Base-by-base conservation (phyloP, 345 rosid species). In the Dipteronia sinensis region DNA sequence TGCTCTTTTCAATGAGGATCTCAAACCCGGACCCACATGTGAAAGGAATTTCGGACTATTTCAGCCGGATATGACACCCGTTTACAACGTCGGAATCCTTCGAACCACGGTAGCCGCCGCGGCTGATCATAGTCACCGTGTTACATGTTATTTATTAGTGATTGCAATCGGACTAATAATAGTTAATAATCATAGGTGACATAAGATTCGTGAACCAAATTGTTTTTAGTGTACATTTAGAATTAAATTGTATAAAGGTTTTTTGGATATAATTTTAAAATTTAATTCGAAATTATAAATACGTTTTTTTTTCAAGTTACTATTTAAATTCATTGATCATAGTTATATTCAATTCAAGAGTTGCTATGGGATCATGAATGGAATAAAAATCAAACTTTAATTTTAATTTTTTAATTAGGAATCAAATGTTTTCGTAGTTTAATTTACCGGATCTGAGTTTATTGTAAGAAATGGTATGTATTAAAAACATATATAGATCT, bases 31-130 rank as follows among this genome's bases (percentile, higher is more conserved):
- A 9, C 94, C 99, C 0, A 78, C 86, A 0, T 80, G 84, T 23
- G 98, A 93, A 85, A 82, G 94, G 67, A 87, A 92, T 53, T 95
- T 93, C 67, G 96, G 97, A 0, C 80, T 93, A 46, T 93, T 95
- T 88, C 67, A 63, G 51, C 85, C 93, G 0, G 89, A 95, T 75
- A 61, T 95, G 89, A 87, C 87, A 0, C 94, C 97, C 2, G 90
- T 84, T 10, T 95, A 95, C 8, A 87, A 95, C 22, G 76, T 89
- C 34, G 94, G 96, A 70, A 88, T 93, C 82, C 85, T 93, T 46
- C 86, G 96, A 80, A 82, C 93, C 49, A 84, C 87, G 89, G 98
- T 86, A 90, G 85, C 86, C 40, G 77, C 88, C 23, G 87, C 87
- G 7, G 79, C 79, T 68, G 55, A 56, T 65, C 8, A 69, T 65